These are phyloP conservation scores for Citrus maxima DNA, from an alignment of 345 rosid species.

Conservation along the genomic window DNA sequence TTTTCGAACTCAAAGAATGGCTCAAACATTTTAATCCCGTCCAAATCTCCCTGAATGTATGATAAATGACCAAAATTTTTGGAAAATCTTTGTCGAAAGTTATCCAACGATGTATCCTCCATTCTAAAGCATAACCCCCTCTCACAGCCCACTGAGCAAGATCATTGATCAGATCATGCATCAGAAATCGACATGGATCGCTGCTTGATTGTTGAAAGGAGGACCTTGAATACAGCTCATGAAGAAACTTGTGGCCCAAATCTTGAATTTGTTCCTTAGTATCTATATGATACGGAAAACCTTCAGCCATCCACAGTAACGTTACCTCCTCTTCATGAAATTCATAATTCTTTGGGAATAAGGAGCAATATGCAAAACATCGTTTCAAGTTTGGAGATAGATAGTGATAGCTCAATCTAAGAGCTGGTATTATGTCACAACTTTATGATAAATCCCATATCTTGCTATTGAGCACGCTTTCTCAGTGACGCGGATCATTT, in stretches of 20 bases:
- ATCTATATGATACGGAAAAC: neutral
- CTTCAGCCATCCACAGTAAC: constrained; percentile 39
- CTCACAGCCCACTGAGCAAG: neutral
- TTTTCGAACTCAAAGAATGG: neutral
- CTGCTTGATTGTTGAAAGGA: neutral
- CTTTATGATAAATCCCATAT: constrained; percentile 25
- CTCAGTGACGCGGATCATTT: constrained; percentile 19
- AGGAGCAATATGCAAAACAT: constrained; percentile 36
- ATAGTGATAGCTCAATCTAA: constrained; percentile 26
- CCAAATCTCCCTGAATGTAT: neutral
- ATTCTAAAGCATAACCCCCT: neutral
- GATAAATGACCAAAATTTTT: neutral
- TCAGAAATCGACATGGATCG: neutral
- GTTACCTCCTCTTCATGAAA: constrained; percentile 25
- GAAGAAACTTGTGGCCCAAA: neutral
- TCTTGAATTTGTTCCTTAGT: neutral
- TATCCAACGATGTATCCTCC: neutral
- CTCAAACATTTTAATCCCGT: neutral
- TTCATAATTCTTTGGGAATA: constrained; percentile 33
- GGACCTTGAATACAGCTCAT: neutral
- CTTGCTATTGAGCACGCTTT: constrained; percentile 18
- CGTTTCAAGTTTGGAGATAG: constrained; percentile 33
- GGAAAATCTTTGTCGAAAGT: neutral
- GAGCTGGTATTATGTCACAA: constrained; percentile 19
- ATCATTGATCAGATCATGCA: constrained; percentile 12